phyloP scores from a whole-genome alignment of 345 rosid genomes.

The Brassica rapa region DNA sequence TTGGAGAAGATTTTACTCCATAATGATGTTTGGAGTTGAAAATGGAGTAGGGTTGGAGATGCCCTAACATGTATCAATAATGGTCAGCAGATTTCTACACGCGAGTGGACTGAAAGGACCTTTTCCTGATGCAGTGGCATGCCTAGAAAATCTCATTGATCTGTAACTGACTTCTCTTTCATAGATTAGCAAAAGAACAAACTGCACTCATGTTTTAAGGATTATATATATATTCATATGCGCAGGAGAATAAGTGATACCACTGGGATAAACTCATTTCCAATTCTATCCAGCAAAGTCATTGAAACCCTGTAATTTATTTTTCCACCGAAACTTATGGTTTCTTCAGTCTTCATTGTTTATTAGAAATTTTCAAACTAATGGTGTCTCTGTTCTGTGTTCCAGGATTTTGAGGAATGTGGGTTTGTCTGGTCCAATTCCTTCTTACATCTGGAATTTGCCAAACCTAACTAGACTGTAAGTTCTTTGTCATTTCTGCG shows the following conservation, averaged over 20 bases:
- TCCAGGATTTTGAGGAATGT: constrained; percentile 33
- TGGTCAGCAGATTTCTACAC: constrained; percentile 37
- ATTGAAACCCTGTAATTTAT: not conserved
- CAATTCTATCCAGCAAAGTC: constrained; percentile 41
- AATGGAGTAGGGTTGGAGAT: too few relatives aligned
- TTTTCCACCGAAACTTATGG: not conserved
- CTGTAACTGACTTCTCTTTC: constrained; percentile 38
- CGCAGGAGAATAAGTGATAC: constrained; percentile 53
- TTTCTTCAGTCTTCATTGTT: not conserved
- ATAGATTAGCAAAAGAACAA: not conserved
- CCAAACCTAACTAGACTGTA: not conserved
- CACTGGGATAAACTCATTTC: constrained; percentile 42
- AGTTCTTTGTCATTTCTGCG: constrained; percentile 6
- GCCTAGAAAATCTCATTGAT: constrained; percentile 32
- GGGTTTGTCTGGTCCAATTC: constrained; percentile 25
- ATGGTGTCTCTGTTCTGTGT: not conserved
- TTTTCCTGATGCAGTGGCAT: constrained; percentile 45
- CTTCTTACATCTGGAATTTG: constrained; percentile 27
- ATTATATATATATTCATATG: not conserved
- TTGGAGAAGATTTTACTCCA: too few relatives aligned
- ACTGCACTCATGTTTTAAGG: not conserved
- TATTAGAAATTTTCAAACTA: not conserved
- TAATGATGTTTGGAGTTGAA: too few relatives aligned
- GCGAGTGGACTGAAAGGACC: constrained; percentile 56
- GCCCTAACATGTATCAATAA: not conserved